Evolutionary conservation across 768 basidiomycete genomes (phyloP).

Genomic region (Suillus placidus): DNA sequence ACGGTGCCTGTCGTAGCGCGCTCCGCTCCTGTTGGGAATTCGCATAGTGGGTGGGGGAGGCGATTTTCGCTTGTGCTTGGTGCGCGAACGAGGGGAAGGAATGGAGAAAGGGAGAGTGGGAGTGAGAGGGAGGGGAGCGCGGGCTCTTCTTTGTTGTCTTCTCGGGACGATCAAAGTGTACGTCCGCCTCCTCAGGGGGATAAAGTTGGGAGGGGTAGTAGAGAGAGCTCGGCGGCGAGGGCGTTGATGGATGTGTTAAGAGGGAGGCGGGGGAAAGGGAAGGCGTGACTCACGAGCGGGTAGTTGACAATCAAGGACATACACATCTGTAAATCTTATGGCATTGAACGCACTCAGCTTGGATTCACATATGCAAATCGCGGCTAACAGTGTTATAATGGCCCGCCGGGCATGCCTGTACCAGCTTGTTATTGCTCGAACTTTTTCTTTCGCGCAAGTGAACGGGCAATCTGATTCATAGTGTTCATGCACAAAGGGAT

Average conservation of each 20-base stretch:
- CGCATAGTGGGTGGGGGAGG: constrained; percentile 29
- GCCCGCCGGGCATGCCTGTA: too few relatives aligned
- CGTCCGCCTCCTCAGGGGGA: constrained; percentile 6
- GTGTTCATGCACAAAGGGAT: too few relatives aligned
- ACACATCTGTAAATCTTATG: background rate
- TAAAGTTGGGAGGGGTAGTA: constrained; percentile 21
- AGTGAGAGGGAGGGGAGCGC: background rate
- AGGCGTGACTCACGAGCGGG: background rate
- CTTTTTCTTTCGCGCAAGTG: too few relatives aligned
- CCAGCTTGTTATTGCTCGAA: too few relatives aligned
- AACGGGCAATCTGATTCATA: too few relatives aligned
- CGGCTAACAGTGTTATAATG: too few relatives aligned
- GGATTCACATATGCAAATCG: background rate
- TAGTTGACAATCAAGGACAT: background rate
- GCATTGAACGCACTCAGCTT: background rate
- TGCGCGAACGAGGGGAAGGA: constrained; percentile 28
- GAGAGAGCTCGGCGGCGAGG: constrained; percentile 33
- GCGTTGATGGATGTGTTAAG: constrained; percentile 34
- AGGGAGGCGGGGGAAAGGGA: constrained; percentile 17
- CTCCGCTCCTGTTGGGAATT: constrained; percentile 35
- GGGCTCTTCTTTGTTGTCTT: background rate
- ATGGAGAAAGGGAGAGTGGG: constrained; percentile 24
- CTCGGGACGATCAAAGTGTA: background rate
- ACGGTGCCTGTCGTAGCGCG: constrained; percentile 70
- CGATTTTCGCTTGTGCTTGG: constrained; percentile 67